A percentile compares a stretch with the other conserved stretches of the same genome.
phyloP scores from a whole-genome alignment of 2,329 filamentous ascomycete species.

The Neonectria neomacrospora region DNA sequence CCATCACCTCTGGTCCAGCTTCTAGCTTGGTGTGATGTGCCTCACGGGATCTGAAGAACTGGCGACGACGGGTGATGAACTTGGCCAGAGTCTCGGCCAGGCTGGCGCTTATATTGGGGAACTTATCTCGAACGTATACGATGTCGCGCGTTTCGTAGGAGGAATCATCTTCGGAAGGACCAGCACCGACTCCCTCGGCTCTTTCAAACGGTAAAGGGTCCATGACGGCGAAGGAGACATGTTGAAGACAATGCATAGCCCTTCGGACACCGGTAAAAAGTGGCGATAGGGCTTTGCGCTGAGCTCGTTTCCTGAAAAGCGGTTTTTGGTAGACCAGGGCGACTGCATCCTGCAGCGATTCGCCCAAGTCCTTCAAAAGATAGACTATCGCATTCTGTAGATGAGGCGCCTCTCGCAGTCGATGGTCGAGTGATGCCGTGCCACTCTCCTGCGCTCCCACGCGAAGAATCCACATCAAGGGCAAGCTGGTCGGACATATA shows the following conservation, averaged over 20 bases:
- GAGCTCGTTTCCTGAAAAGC: fast-evolving
- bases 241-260: slow-evolving; percentile 48
- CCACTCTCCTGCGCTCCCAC: slow-evolving; percentile 32
- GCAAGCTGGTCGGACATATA: too few species aligned
- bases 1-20: slow-evolving; percentile 34
- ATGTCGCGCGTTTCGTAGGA: slow-evolving; percentile 44
- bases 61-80: slow-evolving; percentile 49
- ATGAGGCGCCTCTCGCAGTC: slow-evolving; percentile 35
- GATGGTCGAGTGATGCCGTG: slow-evolving; percentile 30
- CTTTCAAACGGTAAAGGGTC: slow-evolving; percentile 52
- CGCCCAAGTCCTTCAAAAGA: slow-evolving; percentile 35
- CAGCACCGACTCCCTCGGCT: slow-evolving; percentile 27
- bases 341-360: slow-evolving; percentile 17
- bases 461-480: slow-evolving; percentile 33
- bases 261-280: too few species aligned
- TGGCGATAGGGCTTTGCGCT: too few species aligned
- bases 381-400: slow-evolving; percentile 34
- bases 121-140: slow-evolving; percentile 48
- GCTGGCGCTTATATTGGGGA: slow-evolving; percentile 23
- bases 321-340: fast-evolving
- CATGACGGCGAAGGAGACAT: slow-evolving; percentile 51
- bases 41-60: slow-evolving; percentile 52
- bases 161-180: slow-evolving; percentile 32
- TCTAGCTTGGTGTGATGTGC: slow-evolving; percentile 49
- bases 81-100: slow-evolving; percentile 45